Evolutionary conservation across 495 filamentous ascomycete species (phyloP).

Genomic region (Diplogelasinospora grovesii): DNA sequence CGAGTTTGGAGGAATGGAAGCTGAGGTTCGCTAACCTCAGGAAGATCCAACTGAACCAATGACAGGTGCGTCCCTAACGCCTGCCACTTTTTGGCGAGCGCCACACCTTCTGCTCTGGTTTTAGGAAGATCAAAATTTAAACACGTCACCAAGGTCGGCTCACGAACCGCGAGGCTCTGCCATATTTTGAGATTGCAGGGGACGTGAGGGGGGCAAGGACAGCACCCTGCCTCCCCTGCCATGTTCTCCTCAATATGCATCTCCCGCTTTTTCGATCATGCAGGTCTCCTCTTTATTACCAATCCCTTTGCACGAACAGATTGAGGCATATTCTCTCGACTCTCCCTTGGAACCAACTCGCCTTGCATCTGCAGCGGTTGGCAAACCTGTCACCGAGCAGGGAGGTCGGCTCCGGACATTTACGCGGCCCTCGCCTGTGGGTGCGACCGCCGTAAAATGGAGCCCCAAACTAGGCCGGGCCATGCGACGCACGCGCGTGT

Average conservation of each 20-base stretch:
- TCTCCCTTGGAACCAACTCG: too few species aligned
- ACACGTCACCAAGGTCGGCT: conserved; percentile 12
- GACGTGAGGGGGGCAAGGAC: conserved; percentile 2
- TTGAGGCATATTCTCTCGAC: not conserved
- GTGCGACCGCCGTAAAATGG: conserved; percentile 14
- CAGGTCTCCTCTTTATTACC: not conserved
- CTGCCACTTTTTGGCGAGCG: conserved; percentile 13
- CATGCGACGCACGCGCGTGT: conserved; percentile 22
- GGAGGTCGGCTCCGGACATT: not conserved
- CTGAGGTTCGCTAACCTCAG: conserved; percentile 11
- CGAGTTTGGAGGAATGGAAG: not conserved
- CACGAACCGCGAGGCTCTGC: conserved; percentile 3
- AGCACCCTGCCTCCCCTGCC: not conserved
- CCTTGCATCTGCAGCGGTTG: too few species aligned
- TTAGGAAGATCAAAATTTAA: conserved; percentile 28
- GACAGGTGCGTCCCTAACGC: conserved; percentile 7
- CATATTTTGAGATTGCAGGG: not conserved
- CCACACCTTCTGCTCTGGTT: conserved; percentile 19
- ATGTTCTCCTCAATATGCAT: not conserved
- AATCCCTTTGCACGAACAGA: not conserved
- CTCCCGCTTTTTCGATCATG: not conserved
- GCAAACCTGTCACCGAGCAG: too few species aligned
- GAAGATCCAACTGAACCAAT: conserved; percentile 19
- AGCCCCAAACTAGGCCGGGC: conserved; percentile 20
- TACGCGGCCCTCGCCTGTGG: not conserved